These are phyloP conservation scores for Platanthera zijinensis DNA, from an alignment of 106 monocot species.

Conservation along the genomic window DNA sequence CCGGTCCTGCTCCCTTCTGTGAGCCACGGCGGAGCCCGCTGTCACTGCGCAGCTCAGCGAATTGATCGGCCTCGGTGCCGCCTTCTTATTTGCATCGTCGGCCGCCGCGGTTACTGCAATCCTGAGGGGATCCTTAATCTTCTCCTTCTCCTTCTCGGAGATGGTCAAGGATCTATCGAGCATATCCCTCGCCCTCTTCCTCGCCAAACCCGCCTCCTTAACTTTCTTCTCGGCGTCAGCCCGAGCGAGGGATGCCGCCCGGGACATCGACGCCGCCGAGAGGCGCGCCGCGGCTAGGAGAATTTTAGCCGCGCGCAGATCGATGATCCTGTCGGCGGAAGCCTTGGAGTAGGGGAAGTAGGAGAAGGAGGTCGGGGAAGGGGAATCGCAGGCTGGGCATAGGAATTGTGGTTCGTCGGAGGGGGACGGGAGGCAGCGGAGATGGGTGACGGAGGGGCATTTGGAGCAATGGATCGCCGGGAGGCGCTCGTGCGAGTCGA, in stretches of 20 bases:
- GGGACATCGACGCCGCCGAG: slow-evolving; percentile 39
- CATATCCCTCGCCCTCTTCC: slow-evolving; percentile 65
- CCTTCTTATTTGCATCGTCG: neutral
- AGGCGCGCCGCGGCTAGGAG: slow-evolving; percentile 41
- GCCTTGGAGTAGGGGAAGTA: slow-evolving; percentile 8
- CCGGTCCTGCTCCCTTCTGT: slow-evolving; percentile 18
- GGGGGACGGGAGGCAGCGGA: slow-evolving; percentile 32
- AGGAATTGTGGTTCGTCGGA: slow-evolving; percentile 13
- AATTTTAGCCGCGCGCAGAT: slow-evolving; percentile 21
- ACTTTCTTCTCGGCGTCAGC: slow-evolving; percentile 59
- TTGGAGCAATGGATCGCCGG: slow-evolving; percentile 34
- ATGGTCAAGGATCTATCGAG: slow-evolving; percentile 27
- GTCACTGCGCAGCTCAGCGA: neutral
- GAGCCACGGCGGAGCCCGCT: neutral
- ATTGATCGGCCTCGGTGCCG: neutral
- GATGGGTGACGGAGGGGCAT: slow-evolving; percentile 46
- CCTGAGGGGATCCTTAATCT: neutral
- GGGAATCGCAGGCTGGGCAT: slow-evolving; percentile 39
- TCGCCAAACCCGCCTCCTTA: slow-evolving; percentile 46
- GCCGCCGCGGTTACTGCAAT: neutral
- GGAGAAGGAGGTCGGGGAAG: slow-evolving; percentile 2
- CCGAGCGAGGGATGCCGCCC: slow-evolving; percentile 19
- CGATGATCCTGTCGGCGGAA: slow-evolving; percentile 7
- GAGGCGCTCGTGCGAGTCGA: slow-evolving; percentile 18
- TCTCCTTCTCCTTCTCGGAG: slow-evolving; percentile 21